These are phyloP conservation scores for Cercophora scortea DNA, from an alignment of 495 filamentous ascomycete species.

Conservation along the genomic window DNA sequence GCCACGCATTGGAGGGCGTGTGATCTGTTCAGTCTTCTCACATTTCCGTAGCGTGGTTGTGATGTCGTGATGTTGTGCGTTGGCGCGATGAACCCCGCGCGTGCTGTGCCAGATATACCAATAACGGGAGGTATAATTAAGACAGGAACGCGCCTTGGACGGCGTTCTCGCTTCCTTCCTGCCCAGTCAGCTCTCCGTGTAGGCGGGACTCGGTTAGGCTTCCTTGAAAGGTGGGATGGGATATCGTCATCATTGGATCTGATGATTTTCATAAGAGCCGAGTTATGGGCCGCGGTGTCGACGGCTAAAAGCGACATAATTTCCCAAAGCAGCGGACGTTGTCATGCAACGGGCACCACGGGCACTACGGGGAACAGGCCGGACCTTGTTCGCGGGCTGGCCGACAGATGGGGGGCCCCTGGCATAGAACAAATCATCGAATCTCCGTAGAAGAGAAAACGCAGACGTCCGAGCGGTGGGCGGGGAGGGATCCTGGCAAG, in stretches of 20 bases:
- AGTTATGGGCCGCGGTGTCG: constrained; percentile 27
- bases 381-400: constrained; percentile 12
- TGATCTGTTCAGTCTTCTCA: no score
- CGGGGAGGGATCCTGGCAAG: background rate
- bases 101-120: no score
- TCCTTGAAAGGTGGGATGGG: constrained; percentile 9
- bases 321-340: constrained; percentile 34
- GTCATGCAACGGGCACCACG: constrained; percentile 27
- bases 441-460: constrained; percentile 27
- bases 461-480: constrained; percentile 15
- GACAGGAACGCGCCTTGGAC: no score
- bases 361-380: background rate
- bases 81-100: no score
- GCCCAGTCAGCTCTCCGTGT: background rate
- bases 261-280: constrained; percentile 34
- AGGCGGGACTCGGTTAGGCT: background rate
- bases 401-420: constrained; percentile 18
- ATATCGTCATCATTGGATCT: constrained; percentile 33
- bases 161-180: no score
- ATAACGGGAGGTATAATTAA: no score
- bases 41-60: no score
- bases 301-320: constrained; percentile 34
- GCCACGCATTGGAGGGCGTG: no score
- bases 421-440: constrained; percentile 32
- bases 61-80: no score